Base-by-base conservation (phyloP, 2,329 filamentous ascomycete genomes). In the Penicillium sclerotiorum region DNA sequence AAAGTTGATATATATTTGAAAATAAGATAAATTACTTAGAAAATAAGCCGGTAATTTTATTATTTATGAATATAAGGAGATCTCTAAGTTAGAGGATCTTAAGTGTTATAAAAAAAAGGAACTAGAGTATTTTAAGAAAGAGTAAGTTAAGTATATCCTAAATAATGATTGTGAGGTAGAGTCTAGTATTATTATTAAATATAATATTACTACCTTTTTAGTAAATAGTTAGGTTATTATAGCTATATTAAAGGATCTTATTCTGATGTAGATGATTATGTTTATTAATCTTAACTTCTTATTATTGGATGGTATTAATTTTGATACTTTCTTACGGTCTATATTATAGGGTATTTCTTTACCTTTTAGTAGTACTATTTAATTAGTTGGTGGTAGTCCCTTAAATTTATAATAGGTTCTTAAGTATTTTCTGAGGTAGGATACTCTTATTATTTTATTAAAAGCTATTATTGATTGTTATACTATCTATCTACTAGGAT, bases 391-490 rank as follows among this genome's bases (percentile, higher is more conserved):
- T n/a, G 18, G 17, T 12, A 41, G 38, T 12, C 37, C 9, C 2
- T 48, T 12, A 48, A n/a, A 12, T 42, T 41, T 21, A 18, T 27
- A 22, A 36, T 49, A 38, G 23, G 28, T 42, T 47, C 45, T 30
- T 21, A 47, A 35, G 21, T 47, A n/a, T 47, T 47, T 28, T 47
- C 45, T 49, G 15, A 44, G 33, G 25, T 49, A 44, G 8, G 5
- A 22, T 49, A 49, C 12, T n/a, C 25, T 23, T 49, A 22, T 23
- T 23, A 44, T 38, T 44, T 49, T 8, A 49, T 21, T 33, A 49
- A 18, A 18, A 28, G n/a, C 15, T 49, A 30, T 30, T 30, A 27
- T n/a, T 49, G 15, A 27, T 27, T 27, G 25, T 27, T 27, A 27
- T 27, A 27, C 25, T 27, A 27, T 27, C 11, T 6, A 11, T 27